These are phyloP conservation scores for Pythium insidiosum DNA, from an alignment of 352 stramenopile genomes.

Conservation along the genomic window DNA sequence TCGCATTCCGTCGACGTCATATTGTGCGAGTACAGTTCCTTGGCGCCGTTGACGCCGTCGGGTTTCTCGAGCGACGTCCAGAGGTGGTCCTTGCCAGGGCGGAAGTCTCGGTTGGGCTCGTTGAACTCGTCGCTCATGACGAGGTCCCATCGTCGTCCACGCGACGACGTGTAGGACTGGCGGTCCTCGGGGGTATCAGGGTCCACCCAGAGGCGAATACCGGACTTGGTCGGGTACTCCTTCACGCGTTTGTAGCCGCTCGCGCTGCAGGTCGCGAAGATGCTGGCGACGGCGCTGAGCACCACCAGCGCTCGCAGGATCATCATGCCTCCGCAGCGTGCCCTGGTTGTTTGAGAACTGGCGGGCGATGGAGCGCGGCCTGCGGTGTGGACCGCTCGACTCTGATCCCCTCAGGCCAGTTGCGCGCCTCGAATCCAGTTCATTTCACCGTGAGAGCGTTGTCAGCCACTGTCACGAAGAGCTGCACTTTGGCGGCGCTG, in stretches of 20 bases:
- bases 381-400: too few relatives aligned
- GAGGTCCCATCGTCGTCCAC: slow-evolving; percentile 36
- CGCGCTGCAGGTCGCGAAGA: neutral
- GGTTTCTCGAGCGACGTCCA: slow-evolving; percentile 94
- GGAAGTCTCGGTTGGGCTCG: slow-evolving; percentile 72
- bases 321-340: too few relatives aligned
- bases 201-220: slow-evolving; percentile 41
- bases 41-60: slow-evolving; percentile 84
- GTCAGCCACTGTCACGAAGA: too few relatives aligned
- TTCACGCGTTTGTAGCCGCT: too few relatives aligned
- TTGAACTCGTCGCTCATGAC: slow-evolving; percentile 93
- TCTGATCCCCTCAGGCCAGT: too few relatives aligned
- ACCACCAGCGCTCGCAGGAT: neutral
- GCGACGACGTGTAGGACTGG: slow-evolving; percentile 22
- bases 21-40: slow-evolving; percentile 90
- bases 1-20: slow-evolving; percentile 60
- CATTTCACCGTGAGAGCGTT: too few relatives aligned
- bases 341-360: too few relatives aligned
- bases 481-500: too few relatives aligned
- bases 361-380: too few relatives aligned
- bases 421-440: too few relatives aligned
- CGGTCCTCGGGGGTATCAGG: slow-evolving; percentile 27
- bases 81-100: slow-evolving; percentile 84
- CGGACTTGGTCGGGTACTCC: slow-evolving; percentile 35
- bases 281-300: neutral